phyloP scores from a whole-genome alignment of 2,329 filamentous ascomycete species.

The Penicillium sp. region DNA sequence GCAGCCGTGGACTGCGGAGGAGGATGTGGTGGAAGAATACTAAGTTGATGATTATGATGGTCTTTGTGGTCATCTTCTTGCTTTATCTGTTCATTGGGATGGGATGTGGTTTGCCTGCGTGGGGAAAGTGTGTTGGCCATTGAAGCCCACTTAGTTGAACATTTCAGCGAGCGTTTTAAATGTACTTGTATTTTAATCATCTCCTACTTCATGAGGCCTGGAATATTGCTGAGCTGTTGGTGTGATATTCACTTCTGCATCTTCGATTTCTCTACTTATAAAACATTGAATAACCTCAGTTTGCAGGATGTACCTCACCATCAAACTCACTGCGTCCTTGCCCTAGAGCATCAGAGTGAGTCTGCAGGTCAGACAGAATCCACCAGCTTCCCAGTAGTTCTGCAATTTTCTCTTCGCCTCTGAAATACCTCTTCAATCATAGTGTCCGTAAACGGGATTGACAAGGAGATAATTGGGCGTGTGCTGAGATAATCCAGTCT shows the following conservation, averaged over 20 bases:
- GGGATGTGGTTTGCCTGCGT: slow-evolving; percentile 68
- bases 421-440: slow-evolving; percentile 85
- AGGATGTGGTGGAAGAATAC: slow-evolving; percentile 99
- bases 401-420: slow-evolving; percentile 74
- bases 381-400: slow-evolving; percentile 11
- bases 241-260: neutral
- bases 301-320: slow-evolving; percentile 8
- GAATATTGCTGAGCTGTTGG: neutral
- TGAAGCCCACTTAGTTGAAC: neutral
- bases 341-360: slow-evolving; percentile 12
- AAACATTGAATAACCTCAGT: neutral
- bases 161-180: slow-evolving; percentile 14
- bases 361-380: slow-evolving; percentile 12
- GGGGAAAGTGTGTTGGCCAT: slow-evolving; percentile 46
- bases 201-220: neutral
- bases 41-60: slow-evolving; percentile 85
- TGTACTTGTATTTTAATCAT: neutral
- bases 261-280: neutral
- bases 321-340: slow-evolving; percentile 14
- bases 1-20: slow-evolving; percentile 81
- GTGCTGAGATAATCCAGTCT: slow-evolving; percentile 19
- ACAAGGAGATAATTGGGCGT: slow-evolving; percentile 85
- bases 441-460: slow-evolving; percentile 32
- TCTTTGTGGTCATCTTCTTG: slow-evolving; percentile 67
- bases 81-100: slow-evolving; percentile 72